Conservation (phyloP, 495 filamentous ascomycete species). For the Aspergillus biplanus region DNA sequence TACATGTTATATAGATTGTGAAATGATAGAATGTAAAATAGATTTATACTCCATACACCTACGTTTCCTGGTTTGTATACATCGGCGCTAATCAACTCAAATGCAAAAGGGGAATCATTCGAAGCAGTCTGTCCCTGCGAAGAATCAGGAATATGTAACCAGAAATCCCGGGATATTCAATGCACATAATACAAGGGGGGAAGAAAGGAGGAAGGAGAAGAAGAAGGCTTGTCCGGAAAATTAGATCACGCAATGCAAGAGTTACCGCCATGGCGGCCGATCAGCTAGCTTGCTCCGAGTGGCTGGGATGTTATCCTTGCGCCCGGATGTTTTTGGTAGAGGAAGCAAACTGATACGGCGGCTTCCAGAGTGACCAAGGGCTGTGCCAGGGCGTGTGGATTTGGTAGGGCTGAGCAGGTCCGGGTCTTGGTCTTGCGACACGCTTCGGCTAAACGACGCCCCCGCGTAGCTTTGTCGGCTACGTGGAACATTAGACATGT, state of each 20-base stretch:
- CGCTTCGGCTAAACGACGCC: conserved; percentile 39
- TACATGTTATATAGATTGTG: conserved; percentile 13
- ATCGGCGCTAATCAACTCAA: conserved; percentile 21
- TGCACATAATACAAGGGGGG: conserved; percentile 24
- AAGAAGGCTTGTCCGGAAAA: not conserved
- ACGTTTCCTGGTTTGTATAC: conserved; percentile 12
- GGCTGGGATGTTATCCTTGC: conserved; percentile 32
- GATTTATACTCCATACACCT: conserved; percentile 21
- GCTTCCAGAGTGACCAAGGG: conserved; percentile 48
- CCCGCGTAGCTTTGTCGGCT: conserved; percentile 50
- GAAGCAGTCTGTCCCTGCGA: conserved; percentile 25
- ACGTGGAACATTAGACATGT: conserved; percentile 38
- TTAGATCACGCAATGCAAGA: conserved; percentile 8
- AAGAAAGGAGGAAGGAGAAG: conserved; percentile 9
- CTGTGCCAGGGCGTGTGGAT: conserved; percentile 44
- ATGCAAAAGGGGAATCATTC: conserved; percentile 36
- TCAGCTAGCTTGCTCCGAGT: conserved; percentile 36
- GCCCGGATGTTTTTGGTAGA: conserved; percentile 35
- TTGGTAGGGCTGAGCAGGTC: conserved; percentile 40
- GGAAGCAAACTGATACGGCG: conserved; percentile 56
- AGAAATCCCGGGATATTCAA: conserved; percentile 21
- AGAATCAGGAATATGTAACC: conserved; percentile 18
- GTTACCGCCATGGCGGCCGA: conserved; percentile 45
- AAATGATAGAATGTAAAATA: conserved; percentile 12
- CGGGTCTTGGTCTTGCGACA: conserved; percentile 32